Evolutionary conservation across 164 flowering plant species (phyloP).

Genomic region (Hamamelis virginiana): DNA sequence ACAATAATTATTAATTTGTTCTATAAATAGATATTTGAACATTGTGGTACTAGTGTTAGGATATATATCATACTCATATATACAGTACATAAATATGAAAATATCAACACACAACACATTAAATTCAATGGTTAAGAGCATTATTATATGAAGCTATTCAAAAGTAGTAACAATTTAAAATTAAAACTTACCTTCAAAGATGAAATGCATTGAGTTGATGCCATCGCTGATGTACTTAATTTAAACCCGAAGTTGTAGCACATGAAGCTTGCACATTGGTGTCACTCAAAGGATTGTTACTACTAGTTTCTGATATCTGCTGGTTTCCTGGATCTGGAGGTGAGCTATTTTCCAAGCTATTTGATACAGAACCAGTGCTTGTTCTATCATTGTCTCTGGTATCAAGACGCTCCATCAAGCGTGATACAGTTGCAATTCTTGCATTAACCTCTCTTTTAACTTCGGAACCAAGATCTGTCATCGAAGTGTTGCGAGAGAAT

Average conservation of each 20-base stretch:
- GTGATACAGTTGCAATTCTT: conserved; percentile 46
- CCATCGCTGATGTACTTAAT: conserved; percentile 3
- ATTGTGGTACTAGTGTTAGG: too few relatives aligned
- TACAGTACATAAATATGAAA: not conserved
- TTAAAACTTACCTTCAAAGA: not conserved
- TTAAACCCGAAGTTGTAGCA: conserved; percentile 28
- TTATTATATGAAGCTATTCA: not conserved
- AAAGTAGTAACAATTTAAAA: not conserved
- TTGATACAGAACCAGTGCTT: conserved; percentile 23
- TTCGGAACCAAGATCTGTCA: conserved; percentile 52
- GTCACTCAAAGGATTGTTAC: conserved; percentile 16
- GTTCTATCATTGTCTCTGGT: conserved; percentile 31
- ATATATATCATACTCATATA: too few relatives aligned
- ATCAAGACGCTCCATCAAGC: conserved; percentile 44
- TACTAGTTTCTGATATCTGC: conserved; percentile 16
- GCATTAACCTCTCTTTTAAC: conserved; percentile 45
- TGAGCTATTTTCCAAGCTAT: conserved; percentile 19
- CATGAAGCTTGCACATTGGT: conserved; percentile 12
- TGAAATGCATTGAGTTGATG: not conserved
- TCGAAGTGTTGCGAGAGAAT: conserved; percentile 50
- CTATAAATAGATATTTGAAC: too few relatives aligned
- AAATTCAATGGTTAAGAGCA: not conserved
- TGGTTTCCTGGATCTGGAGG: conserved; percentile 18
- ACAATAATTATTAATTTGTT: too few relatives aligned
- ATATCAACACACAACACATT: not conserved